Base-by-base conservation (phyloP, 2,329 filamentous ascomycete species). In the Colletotrichum cereale region DNA sequence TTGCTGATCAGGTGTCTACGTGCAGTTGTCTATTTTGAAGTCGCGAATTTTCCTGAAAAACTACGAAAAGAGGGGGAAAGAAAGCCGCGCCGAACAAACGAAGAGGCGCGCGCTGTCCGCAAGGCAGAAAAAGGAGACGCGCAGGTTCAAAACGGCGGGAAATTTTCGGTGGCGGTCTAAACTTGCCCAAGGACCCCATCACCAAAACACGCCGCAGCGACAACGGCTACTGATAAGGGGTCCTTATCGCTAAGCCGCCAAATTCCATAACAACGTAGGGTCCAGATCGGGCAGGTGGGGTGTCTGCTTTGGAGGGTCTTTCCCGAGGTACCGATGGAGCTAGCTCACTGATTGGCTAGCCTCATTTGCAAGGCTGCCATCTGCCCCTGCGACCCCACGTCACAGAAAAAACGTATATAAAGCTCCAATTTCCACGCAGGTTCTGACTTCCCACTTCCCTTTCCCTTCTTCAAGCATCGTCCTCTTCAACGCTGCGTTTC, bases 401-500 rank as follows among this genome's bases (percentile, higher is more conserved):
- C 71, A 60, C 52, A 53, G 31, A 68, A 62, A 55, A 50, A 50
- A 40, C 31, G 64, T 66, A 65, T 56, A 66, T 48, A 65, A 61
- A 2, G 36, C 53, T 60, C 36, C 52, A 68, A 66, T 67, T 53
- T 72, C 48, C 47, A 48, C 61, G 38, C 36, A 47, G 24, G 11
- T 7, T 18, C 40, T 14, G 16, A 31, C 16, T 31, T 16, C 38
- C 29, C 34, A 56, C 31, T 53, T 78, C 81, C 82, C 78, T 79
- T 83, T 83, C 79, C 81, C 79, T 82, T 82, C 82, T 76, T 73
- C 75, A 81, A 93, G 91, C 90, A 91, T 89, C 92, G 90, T 91
- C 92, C 92, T 92, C 89, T 88, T 90, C 92, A 95, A 93, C 89
- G 93, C 93, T 93, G 93, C 92, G 92, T 95, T 95, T 95, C 93